phyloP scores from a whole-genome alignment of 1,284 basidiomycete species.

The Microbotryum saponariae region DNA sequence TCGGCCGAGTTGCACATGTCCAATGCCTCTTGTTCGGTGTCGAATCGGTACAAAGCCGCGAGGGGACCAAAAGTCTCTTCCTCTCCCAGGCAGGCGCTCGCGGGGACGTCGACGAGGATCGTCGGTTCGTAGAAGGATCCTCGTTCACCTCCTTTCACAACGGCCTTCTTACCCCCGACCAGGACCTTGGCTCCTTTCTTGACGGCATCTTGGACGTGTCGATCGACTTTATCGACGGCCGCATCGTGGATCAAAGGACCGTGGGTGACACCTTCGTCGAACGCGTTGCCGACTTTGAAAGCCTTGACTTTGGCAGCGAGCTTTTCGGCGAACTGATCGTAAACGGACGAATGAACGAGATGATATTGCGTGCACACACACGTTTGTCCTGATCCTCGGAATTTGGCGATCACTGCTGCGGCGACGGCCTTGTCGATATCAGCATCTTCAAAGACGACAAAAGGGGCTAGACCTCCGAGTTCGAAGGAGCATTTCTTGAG shows the following conservation, averaged over 20 bases:
- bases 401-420: conserved; percentile 53
- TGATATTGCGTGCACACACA: conserved; percentile 28
- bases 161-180: conserved; percentile 60
- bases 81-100: background rate
- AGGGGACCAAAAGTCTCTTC: conserved; percentile 32
- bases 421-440: conserved; percentile 85
- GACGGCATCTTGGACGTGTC: conserved; percentile 79
- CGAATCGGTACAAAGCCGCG: conserved; percentile 49
- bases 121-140: conserved; percentile 5
- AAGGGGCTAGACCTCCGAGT: conserved; percentile 66
- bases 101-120: background rate
- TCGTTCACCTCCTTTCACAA: background rate
- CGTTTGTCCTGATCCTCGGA: conserved; percentile 43
- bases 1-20: conserved; percentile 72
- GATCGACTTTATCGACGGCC: conserved; percentile 75
- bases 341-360: conserved; percentile 51
- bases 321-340: conserved; percentile 75
- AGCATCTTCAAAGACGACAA: conserved; percentile 94
- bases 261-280: conserved; percentile 67
- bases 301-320: conserved; percentile 70
- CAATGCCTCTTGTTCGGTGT: conserved; percentile 84
- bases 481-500: conserved; percentile 62
- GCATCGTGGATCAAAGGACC: conserved; percentile 84
- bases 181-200: conserved; percentile 74
- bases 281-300: conserved; percentile 87